Evolutionary conservation across 306 rosid species (phyloP), one percentile per base, ranked within the genome.

Genomic region (Trifolium dubium): DNA sequence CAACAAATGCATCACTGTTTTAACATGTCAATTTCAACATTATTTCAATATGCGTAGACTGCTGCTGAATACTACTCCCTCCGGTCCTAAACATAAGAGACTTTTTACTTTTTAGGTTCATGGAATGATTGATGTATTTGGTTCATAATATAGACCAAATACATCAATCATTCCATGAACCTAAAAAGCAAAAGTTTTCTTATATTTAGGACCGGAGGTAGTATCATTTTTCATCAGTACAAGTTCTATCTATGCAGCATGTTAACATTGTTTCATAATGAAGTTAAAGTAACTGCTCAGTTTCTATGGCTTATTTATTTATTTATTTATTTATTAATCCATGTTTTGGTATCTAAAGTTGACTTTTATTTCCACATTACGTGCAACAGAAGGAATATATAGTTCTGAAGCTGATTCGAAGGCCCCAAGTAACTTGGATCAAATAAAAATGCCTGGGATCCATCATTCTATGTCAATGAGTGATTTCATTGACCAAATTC

Each of bases 401-500:
- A 78, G 75, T 83, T 90, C 91, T 32, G 96, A 89, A 86, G 80
- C 72, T 10, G 85, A 82, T 70, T 89, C 97, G 1, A 71, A 79
- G 73, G 84, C 55, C 40, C 75, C 88, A 23, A 83, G 75, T 73
- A 84, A 80, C 74, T 83, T 83, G 95, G 90, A 88, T 71, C 89
- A 90, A 73, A 87, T 90, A 63, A 87, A 83, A 71, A 69, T 90
- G n/a, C 85, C 88, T 8, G 96, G 92, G 41, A 71, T 90, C 51
- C 85, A 74, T 71, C 85, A 82, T 13, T 90, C 98, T 3, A 87
- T 92, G 89, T 92, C 92, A 10, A 62, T 90, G 88, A 87, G 89
- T 18, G 96, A 92, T 85, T 83, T 92, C 58, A 75, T 92, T 89
- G 88, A 74, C 81, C 96, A 90, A 43, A 86, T 92, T 63, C 95